phyloP scores from a whole-genome alignment of 306 rosid species.

The Begonia peltatifolia region DNA sequence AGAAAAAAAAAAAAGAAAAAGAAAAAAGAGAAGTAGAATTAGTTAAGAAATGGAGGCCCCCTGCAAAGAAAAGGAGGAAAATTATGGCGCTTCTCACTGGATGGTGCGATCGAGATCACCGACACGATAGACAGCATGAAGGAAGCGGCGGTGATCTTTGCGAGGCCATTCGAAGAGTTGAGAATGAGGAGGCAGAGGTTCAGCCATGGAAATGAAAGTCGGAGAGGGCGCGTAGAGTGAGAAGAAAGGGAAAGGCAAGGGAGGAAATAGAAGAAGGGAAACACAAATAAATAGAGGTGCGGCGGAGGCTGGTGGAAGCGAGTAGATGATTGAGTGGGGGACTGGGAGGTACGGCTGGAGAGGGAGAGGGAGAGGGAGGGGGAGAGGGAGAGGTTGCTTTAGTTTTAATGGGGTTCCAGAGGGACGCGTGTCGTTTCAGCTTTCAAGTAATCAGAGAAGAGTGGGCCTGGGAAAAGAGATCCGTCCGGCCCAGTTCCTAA shows the following conservation, averaged over 20 bases:
- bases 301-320: no score
- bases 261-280: not conserved
- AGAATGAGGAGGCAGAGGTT: constrained; percentile 35
- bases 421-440: no score
- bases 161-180: constrained; percentile 79
- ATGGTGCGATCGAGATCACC: constrained; percentile 96
- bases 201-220: constrained; percentile 44
- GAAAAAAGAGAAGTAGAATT: not conserved
- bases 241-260: not conserved
- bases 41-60: not conserved
- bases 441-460: no score
- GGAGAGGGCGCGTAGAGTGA: not conserved
- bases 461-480: no score
- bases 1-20: no score
- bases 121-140: constrained; percentile 90
- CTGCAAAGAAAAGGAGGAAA: not conserved
- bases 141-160: constrained; percentile 75
- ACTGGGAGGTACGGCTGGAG: no score
- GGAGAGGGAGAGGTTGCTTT: no score
- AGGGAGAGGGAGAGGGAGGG: no score
- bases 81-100: constrained; percentile 34
- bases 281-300: not conserved
- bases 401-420: no score
- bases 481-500: no score
- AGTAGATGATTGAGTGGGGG: no score